Base-by-base conservation (phyloP, 2,329 filamentous ascomycete genomes). In the Cytospora piceicola region DNA sequence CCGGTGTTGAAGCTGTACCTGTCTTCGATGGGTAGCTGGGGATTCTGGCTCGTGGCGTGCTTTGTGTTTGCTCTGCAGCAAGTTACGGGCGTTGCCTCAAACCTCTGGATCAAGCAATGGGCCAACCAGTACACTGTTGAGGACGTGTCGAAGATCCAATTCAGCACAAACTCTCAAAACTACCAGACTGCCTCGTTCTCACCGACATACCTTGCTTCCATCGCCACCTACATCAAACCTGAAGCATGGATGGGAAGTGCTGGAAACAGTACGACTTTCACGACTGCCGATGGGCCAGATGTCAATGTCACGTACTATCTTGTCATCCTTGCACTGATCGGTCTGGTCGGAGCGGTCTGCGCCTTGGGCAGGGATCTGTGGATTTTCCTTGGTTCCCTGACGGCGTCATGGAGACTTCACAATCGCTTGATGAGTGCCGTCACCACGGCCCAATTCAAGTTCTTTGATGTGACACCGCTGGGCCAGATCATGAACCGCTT, bases 401-500 rank as follows among this genome's bases (percentile, higher is more conserved):
- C 89, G 30, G 95, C 95, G 3, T 98, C 95, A 30, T 90, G 87
- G 80, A 89, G 88, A 71, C 88, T 99, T 24, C 95, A 99, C 75
- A 84, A 89, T 70, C 82, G 86, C 42, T 82, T 99, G 63, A 90
- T 99, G 75, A 83, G 86, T 32, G 84, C 90, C 1, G 88, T 99
- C 29, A 90, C 92, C 17, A 88, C 94, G 70, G 95, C 95, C 34
- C 94, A 93, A 75, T 98, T 99, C 83, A 93, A 92, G 75, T 99
- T 99, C 80, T 99, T 99, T 73, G 95, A 99, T 74, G 91, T 94
- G 1, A 99, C 95, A 0, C 95, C 95, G 2, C 85, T 98, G 0
- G 95, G 95, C 15, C 94, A 97, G 77, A 84, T 99, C 73, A 98
- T 98, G 90, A 99, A 99, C 78, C 88, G 95, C 24, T 99, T 99